Evolutionary conservation across 2,329 filamentous ascomycete species (phyloP).

Genomic region (Cladosporium sp.): DNA sequence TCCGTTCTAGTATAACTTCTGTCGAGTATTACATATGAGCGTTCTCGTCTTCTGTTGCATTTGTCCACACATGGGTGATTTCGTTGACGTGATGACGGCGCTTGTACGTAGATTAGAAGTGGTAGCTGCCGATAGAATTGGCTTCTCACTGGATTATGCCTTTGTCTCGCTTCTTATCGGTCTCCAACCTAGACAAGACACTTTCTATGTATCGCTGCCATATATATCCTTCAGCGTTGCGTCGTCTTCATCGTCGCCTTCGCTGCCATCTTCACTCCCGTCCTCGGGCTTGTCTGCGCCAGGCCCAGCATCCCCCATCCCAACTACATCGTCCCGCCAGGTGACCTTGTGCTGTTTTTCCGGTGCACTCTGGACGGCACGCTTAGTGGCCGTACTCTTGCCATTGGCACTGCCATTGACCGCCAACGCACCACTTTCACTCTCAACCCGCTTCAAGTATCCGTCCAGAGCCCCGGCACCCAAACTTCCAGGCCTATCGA

Average conservation of each 20-base stretch:
- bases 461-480: slow-evolving; percentile 12
- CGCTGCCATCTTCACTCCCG: background rate
- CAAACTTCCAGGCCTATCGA: slow-evolving; percentile 19
- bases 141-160: background rate
- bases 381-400: background rate
- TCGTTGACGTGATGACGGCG: background rate
- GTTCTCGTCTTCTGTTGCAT: slow-evolving; percentile 1
- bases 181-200: background rate
- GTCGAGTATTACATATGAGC: slow-evolving; percentile 15
- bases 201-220: background rate
- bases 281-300: background rate
- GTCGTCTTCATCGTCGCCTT: background rate
- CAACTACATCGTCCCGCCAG: slow-evolving; percentile 5
- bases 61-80: background rate
- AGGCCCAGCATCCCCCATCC: slow-evolving; percentile 1
- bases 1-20: slow-evolving; percentile 5
- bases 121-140: background rate
- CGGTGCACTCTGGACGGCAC: background rate
- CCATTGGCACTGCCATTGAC: too few relatives aligned
- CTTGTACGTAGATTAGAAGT: background rate
- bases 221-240: background rate
- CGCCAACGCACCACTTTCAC: background rate
- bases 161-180: too few relatives aligned
- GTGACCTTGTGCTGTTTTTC: slow-evolving; percentile 17
- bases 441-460: slow-evolving; percentile 27